Evolutionary conservation across 75 land plant species (phyloP).

Genomic region (Picea sitchensis): DNA sequence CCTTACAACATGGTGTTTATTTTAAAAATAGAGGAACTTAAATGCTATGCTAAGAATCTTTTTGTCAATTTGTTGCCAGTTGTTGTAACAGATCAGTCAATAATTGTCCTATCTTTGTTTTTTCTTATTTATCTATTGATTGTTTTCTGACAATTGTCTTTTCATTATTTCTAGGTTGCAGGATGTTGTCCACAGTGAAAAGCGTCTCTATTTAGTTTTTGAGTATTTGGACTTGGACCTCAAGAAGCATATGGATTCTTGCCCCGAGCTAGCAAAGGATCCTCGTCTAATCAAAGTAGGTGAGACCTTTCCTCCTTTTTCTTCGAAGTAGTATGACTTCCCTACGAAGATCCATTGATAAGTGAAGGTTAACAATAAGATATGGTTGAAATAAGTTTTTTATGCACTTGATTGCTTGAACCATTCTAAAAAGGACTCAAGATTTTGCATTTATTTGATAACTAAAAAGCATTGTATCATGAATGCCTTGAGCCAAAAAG

Average conservation of each 20-base stretch:
- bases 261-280: conserved; percentile 84
- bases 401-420: background rate
- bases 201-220: conserved; percentile 86
- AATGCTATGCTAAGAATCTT: background rate
- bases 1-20: background rate
- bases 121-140: background rate
- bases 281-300: conserved; percentile 85
- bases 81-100: background rate
- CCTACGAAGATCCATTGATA: background rate
- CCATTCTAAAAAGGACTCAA: background rate
- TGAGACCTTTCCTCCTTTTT: conserved; percentile 20
- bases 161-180: conserved; percentile 46
- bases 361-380: background rate
- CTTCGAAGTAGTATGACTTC: background rate
- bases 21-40: background rate
- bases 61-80: background rate
- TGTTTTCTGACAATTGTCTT: background rate
- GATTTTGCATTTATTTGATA: no score
- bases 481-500: no score
- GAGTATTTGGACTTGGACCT: conserved; percentile 96
- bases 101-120: background rate
- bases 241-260: conserved; percentile 87
- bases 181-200: conserved; percentile 74
- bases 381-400: background rate
- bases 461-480: no score